A percentile compares a stretch with the other conserved stretches of the same genome.
phyloP scores from a whole-genome alignment of 2,329 filamentous ascomycete genomes.

The Elsinoe ampelina region DNA sequence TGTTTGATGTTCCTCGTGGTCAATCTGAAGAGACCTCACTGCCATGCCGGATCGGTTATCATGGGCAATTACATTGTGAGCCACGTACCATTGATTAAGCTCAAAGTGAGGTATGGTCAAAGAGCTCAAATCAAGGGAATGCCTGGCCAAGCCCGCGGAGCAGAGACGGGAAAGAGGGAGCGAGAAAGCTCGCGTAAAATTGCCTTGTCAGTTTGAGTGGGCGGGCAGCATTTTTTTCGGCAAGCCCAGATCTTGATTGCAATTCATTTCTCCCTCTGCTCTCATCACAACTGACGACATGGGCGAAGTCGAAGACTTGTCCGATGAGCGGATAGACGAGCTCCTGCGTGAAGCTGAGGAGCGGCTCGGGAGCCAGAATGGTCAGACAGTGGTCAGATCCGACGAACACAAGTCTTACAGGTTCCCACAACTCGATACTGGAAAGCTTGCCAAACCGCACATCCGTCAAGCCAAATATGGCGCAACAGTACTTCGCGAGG shows the following conservation, averaged over 20 bases:
- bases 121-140: background rate
- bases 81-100: background rate
- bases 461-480: constrained; percentile 44
- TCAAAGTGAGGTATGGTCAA: too few species aligned
- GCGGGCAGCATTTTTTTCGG: too few species aligned
- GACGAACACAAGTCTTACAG: constrained; percentile 27
- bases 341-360: constrained; percentile 55
- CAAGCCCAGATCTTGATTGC: background rate
- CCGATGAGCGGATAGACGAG: constrained; percentile 54
- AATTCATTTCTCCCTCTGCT: background rate
- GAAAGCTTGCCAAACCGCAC: constrained; percentile 43
- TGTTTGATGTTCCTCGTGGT: background rate
- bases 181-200: background rate
- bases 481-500: constrained; percentile 39
- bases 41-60: too few species aligned
- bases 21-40: too few species aligned
- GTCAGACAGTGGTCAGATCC: constrained; percentile 17
- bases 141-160: background rate
- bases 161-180: background rate
- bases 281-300: background rate
- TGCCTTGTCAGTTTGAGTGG: background rate
- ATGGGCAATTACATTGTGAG: background rate
- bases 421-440: constrained; percentile 43
- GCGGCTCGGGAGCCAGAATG: constrained; percentile 41
- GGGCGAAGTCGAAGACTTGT: constrained; percentile 37